A percentile compares a stretch with the other conserved stretches of the same genome.
These are phyloP conservation scores for Phytophthora colocasiae DNA, from an alignment of 352 stramenopile species.

Conservation along the genomic window DNA sequence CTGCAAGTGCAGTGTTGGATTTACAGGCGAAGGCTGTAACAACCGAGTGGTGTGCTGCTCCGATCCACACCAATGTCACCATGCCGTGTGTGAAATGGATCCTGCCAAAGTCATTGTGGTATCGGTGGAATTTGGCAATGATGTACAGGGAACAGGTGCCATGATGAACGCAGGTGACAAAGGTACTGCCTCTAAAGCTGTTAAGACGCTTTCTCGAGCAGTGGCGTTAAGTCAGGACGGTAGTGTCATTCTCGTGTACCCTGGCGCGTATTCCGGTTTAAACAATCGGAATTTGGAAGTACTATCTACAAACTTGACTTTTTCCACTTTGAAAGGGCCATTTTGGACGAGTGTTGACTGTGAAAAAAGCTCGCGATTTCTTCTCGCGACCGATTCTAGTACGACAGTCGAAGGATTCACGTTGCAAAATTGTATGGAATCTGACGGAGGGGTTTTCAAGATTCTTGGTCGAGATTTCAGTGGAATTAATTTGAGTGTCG, in stretches of 20 bases:
- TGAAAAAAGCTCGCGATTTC: slow-evolving; percentile 18
- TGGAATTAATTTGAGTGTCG: slow-evolving; percentile 24
- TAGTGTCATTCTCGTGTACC: slow-evolving; percentile 63
- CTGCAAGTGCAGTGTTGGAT: slow-evolving; percentile 72
- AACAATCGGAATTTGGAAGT: slow-evolving; percentile 48
- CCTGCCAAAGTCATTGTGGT: slow-evolving; percentile 55
- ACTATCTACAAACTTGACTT: slow-evolving; percentile 24
- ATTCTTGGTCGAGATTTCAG: slow-evolving; percentile 23
- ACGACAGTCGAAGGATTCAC: slow-evolving; percentile 47
- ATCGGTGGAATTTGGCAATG: slow-evolving; percentile 59
- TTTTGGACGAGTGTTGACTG: slow-evolving; percentile 64
- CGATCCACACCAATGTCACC: slow-evolving; percentile 41
- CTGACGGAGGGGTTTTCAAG: slow-evolving; percentile 35
- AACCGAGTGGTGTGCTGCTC: slow-evolving; percentile 71
- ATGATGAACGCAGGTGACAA: slow-evolving; percentile 64
- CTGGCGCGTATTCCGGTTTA: slow-evolving; percentile 50
- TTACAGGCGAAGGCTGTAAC: slow-evolving; percentile 71
- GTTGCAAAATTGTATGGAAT: slow-evolving; percentile 41
- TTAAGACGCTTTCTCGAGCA: slow-evolving; percentile 50
- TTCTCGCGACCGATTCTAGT: slow-evolving; percentile 15
- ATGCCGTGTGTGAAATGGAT: slow-evolving; percentile 50
- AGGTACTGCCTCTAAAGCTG: slow-evolving; percentile 62
- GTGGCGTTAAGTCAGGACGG: slow-evolving; percentile 41
- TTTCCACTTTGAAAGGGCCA: slow-evolving; percentile 55
- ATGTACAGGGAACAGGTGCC: slow-evolving; percentile 52